Base-by-base conservation (phyloP, 306 rosid genomes). In the Datisca glomerata region DNA sequence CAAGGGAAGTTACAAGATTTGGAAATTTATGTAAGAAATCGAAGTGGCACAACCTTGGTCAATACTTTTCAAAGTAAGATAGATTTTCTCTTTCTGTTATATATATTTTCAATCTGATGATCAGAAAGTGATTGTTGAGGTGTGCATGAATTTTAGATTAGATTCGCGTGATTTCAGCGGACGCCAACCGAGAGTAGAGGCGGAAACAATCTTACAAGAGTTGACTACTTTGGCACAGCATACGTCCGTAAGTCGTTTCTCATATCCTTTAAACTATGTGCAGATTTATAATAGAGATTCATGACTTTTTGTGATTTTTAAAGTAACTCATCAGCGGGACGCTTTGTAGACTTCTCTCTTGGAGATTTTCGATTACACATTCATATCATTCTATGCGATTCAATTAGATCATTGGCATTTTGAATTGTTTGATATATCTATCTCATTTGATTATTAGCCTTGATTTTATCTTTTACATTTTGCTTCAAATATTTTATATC, bases 21-120 rank as follows among this genome's bases (percentile, higher is more conserved):
- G 96, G 93, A 52, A 55, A 80, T 63, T 50, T 55, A 53, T 85
- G 96, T 66, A 85, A 81, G 53, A 93, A 85, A 51, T 85, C 93
- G 22, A 93, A 72, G 40, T 81, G 82, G 93, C 93, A 85, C 76
- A 69, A 60, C 39, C 64, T 85, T 34, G 66, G 65, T 49, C 71
- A 81, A 51, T 74, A 56, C 65, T 85, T 85, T 60, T 55, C 68
- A 13, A 69, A 64, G 96, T 72, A 65, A 21, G 59, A 48, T 31
- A n/a, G n/a, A n/a, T n/a, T n/a, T n/a, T 31, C n/a, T 31, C 9
- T 14, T 31, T 31, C 0, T 31, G 36, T 8, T 8, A 31, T 14
- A 31, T 8, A 29, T 29, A 3, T 9, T 8, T 2, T 31, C 13
- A 2, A 14, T 31, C n/a, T 11, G 36, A 31, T 31, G 36, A 31